Evolutionary conservation across 2,329 filamentous ascomycete species (phyloP).

Genomic region (Arthroderma sp.): DNA sequence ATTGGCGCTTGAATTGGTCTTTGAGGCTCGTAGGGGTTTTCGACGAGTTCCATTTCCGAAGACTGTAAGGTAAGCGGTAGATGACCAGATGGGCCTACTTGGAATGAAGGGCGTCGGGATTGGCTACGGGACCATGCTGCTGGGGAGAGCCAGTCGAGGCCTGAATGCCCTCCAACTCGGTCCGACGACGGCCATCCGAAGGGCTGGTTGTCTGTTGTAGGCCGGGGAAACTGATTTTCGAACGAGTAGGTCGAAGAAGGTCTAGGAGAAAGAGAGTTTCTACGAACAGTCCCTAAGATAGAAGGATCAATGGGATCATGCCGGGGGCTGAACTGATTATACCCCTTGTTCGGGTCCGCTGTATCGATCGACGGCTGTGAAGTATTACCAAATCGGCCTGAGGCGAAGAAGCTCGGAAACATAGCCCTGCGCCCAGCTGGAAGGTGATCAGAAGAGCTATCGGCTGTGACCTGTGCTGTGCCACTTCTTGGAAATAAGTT

Average conservation of each 20-base stretch:
- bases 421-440: slow-evolving; percentile 23
- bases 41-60: slow-evolving; percentile 36
- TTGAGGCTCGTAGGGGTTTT: slow-evolving; percentile 35
- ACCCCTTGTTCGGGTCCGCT: slow-evolving; percentile 24
- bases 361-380: slow-evolving; percentile 19
- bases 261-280: slow-evolving; percentile 32
- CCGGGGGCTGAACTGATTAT: slow-evolving; percentile 35
- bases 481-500: slow-evolving; percentile 33
- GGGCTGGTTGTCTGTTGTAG: slow-evolving; percentile 64
- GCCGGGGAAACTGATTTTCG: slow-evolving; percentile 50
- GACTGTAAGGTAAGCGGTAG: slow-evolving; percentile 41
- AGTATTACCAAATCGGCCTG: slow-evolving; percentile 23
- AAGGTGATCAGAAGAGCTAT: slow-evolving; percentile 26
- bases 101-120: slow-evolving; percentile 68
- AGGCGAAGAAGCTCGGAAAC: slow-evolving; percentile 32
- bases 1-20: slow-evolving; percentile 54
- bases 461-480: slow-evolving; percentile 28
- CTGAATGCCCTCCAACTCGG: slow-evolving; percentile 39
- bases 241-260: slow-evolving; percentile 43
- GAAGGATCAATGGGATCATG: slow-evolving; percentile 35
- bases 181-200: slow-evolving; percentile 52
- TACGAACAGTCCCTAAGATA: slow-evolving; percentile 29
- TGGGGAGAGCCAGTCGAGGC: slow-evolving; percentile 40
- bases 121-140: slow-evolving; percentile 60
- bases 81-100: slow-evolving; percentile 59